Percentiles rank a stretch among this genome's conserved stretches.
These are phyloP conservation scores for Naganishia randhawae DNA, from an alignment of 768 basidiomycete species.

Conservation along the genomic window DNA sequence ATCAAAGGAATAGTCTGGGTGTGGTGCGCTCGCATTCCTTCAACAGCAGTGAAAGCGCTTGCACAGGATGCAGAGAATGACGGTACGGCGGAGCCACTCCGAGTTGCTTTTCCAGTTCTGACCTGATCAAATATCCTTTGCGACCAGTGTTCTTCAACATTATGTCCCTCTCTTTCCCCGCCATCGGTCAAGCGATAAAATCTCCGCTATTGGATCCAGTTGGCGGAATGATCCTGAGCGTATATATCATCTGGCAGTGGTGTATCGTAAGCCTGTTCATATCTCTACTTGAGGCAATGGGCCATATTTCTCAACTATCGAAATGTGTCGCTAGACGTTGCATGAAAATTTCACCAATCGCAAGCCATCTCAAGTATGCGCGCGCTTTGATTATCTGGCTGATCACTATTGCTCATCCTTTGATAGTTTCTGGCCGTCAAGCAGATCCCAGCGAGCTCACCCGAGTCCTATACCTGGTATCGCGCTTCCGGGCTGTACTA, in stretches of 20 bases:
- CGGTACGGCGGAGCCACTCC: constrained; percentile 26
- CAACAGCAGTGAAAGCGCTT: constrained; percentile 50
- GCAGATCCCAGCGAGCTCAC: constrained; percentile 43
- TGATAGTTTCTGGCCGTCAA: constrained; percentile 41
- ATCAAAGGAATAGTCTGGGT: constrained; percentile 49
- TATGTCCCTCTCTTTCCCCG: constrained; percentile 53
- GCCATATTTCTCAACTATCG: background rate
- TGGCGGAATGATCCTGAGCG: constrained; percentile 51
- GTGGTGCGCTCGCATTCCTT: constrained; percentile 49
- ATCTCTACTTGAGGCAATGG: background rate
- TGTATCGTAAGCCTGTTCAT: constrained; percentile 3
- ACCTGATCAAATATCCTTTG: background rate
- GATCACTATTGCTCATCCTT: background rate
- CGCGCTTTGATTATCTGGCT: background rate
- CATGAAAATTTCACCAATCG: constrained; percentile 51
- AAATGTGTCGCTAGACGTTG: constrained; percentile 42
- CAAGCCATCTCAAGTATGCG: constrained; percentile 25
- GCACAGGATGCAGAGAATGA: constrained; percentile 55
- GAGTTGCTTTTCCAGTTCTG: background rate
- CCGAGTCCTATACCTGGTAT: constrained; percentile 51
- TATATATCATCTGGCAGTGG: constrained; percentile 52
- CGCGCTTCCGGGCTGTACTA: constrained; percentile 51
- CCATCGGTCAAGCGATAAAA: constrained; percentile 40
- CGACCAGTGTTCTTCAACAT: constrained; percentile 50
- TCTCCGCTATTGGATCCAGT: constrained; percentile 51